Conservation (phyloP, 2,329 filamentous ascomycete genomes). For the Raffaelea ambrosiae region DNA sequence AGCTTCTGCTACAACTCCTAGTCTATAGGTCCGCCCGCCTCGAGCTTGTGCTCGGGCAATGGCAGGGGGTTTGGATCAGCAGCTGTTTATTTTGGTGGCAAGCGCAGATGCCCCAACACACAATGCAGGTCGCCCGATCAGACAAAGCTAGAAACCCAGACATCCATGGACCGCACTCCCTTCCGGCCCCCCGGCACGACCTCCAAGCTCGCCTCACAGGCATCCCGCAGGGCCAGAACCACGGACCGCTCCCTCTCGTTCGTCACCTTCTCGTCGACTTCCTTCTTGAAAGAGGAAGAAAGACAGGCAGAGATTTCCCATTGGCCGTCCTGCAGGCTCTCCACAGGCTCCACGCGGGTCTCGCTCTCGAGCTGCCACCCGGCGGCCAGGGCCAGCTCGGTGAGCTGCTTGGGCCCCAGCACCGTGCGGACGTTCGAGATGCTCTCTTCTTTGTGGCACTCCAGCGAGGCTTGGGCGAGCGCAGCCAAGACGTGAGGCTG, state of each 20-base stretch:
- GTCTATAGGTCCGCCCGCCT: too few relatives aligned
- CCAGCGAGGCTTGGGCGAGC: conserved; percentile 32
- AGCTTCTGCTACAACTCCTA: too few relatives aligned
- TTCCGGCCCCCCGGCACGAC: conserved; percentile 11
- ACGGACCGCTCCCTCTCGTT: conserved; percentile 20
- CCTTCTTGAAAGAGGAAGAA: conserved; percentile 20
- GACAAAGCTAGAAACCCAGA: conserved; percentile 13
- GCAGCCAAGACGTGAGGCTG: conserved; percentile 43
- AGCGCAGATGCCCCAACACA: too few relatives aligned
- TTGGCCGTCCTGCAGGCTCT: conserved; percentile 32
- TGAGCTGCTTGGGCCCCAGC: conserved; percentile 32
- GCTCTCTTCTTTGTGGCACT: conserved; percentile 28
- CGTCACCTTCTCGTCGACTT: conserved; percentile 20
- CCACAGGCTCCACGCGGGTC: conserved; percentile 23
- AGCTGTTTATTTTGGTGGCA: too few relatives aligned
- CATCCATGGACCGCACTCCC: conserved; percentile 13
- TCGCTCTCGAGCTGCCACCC: conserved; percentile 31
- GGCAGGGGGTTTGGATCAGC: too few relatives aligned
- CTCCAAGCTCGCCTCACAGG: conserved; percentile 15
- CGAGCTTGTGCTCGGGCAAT: too few relatives aligned
- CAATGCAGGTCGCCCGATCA: too few relatives aligned
- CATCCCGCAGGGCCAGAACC: conserved; percentile 22
- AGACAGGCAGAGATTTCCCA: conserved; percentile 34
- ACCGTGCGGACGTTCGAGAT: conserved; percentile 38
- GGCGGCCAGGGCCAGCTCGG: conserved; percentile 20